phyloP scores from a whole-genome alignment of 805 yeast species.

The Ogataea wickerhamii region DNA sequence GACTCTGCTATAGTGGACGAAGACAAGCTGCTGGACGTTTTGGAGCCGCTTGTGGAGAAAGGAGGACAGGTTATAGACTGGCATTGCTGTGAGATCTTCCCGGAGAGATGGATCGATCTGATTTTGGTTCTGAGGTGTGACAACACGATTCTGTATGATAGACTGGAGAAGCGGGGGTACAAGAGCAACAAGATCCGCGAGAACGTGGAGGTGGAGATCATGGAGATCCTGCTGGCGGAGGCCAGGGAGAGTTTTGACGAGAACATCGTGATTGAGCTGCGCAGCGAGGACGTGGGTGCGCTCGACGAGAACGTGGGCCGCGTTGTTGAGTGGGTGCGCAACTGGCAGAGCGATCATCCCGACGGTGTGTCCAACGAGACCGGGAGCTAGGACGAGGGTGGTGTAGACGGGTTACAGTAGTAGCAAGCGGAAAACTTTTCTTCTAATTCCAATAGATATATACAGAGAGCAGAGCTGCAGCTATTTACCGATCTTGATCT shows the following conservation, averaged over 20 bases:
- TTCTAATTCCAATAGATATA: background rate
- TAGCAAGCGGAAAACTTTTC: background rate
- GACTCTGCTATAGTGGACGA: conserved; percentile 90
- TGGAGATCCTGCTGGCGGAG: conserved; percentile 86
- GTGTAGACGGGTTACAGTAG: background rate
- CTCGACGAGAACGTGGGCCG: conserved; percentile 82
- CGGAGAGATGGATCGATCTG: conserved; percentile 86
- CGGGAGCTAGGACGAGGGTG: conserved; percentile 2
- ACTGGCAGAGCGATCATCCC: conserved; percentile 69
- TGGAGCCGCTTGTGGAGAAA: conserved; percentile 71
- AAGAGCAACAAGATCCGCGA: conserved; percentile 81
- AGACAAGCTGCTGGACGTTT: conserved; percentile 74
- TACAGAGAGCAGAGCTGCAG: background rate
- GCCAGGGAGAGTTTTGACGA: conserved; percentile 79
- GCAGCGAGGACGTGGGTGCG: conserved; percentile 68
- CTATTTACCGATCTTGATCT: conserved; percentile 57
- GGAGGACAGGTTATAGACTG: conserved; percentile 95
- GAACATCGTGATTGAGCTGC: conserved; percentile 77
- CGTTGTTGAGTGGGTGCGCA: conserved; percentile 65
- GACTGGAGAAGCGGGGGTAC: conserved; percentile 75
- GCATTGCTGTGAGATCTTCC: conserved; percentile 96
- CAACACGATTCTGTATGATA: conserved; percentile 65
- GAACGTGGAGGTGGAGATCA: conserved; percentile 93
- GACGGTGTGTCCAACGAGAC: conserved; percentile 53
- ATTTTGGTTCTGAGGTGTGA: conserved; percentile 86